Evolutionary conservation across 495 filamentous ascomycete species (phyloP).

Genomic region (Staphylotrichum tortipilum): DNA sequence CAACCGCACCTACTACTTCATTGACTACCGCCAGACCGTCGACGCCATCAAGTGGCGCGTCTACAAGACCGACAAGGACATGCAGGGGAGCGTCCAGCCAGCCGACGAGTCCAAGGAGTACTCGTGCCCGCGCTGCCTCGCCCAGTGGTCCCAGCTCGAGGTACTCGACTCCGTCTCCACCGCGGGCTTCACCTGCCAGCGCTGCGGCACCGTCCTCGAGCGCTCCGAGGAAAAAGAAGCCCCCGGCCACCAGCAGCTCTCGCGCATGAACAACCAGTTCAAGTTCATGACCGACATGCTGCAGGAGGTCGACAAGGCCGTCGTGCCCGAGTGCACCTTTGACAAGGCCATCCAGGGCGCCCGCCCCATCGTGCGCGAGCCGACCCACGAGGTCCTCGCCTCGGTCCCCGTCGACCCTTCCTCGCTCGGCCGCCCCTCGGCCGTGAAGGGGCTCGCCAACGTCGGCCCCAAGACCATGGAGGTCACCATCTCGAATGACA

Average conservation of each 20-base stretch:
- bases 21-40: conserved; percentile 87
- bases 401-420: conserved; percentile 40
- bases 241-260: conserved; percentile 79
- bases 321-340: conserved; percentile 81
- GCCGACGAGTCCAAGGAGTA: conserved; percentile 84
- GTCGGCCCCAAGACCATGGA: conserved; percentile 63
- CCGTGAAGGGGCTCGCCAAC: conserved; percentile 62
- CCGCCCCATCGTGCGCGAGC: conserved; percentile 52
- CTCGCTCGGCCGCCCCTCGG: conserved; percentile 45
- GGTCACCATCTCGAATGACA: conserved; percentile 68
- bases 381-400: conserved; percentile 50
- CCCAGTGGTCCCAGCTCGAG: conserved; percentile 79
- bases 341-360: conserved; percentile 60
- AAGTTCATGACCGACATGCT: conserved; percentile 75
- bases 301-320: conserved; percentile 71
- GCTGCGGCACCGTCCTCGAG: conserved; percentile 62
- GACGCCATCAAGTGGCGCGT: conserved; percentile 95
- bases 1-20: conserved; percentile 88
- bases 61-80: conserved; percentile 70
- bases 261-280: conserved; percentile 78
- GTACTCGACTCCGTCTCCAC: conserved; percentile 62
- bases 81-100: conserved; percentile 71
- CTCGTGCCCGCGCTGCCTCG: conserved; percentile 67
- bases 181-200: conserved; percentile 74
- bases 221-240: conserved; percentile 56